These are phyloP conservation scores for Cytospora piceae DNA, from an alignment of 2,329 filamentous ascomycete genomes.

Conservation along the genomic window DNA sequence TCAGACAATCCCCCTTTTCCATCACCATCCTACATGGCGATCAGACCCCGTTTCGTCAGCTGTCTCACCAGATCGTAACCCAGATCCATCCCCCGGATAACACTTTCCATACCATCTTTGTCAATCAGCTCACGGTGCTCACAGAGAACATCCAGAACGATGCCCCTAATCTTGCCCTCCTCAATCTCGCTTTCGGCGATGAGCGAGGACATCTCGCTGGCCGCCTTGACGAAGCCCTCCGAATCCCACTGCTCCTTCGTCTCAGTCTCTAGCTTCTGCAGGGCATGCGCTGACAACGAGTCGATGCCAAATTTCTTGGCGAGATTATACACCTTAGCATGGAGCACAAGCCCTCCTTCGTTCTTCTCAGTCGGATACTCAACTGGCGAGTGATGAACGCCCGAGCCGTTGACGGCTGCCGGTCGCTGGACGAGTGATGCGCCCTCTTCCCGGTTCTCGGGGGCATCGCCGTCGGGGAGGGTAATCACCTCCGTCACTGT, in stretches of 20 bases:
- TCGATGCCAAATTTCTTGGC: conserved; percentile 27
- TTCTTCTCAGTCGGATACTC: not conserved
- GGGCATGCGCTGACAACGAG: conserved; percentile 28
- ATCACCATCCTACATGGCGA: conserved; percentile 1
- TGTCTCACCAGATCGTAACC: conserved; percentile 6
- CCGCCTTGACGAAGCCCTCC: conserved; percentile 30
- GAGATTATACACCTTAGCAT: conserved; percentile 31
- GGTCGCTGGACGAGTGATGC: not conserved
- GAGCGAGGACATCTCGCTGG: conserved; percentile 26
- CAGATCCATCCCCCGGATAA: conserved; percentile 14
- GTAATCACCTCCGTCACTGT: not conserved
- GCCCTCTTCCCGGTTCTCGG: conserved; percentile 8
- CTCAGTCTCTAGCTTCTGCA: conserved; percentile 28
- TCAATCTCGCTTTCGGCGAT: conserved; percentile 1
- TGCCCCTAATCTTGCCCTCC: conserved; percentile 27
- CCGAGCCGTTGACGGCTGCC: not conserved
- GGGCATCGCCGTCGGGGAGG: not conserved
- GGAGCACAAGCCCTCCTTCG: conserved; percentile 23
- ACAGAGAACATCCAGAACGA: conserved; percentile 25
- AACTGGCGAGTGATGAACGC: not conserved
- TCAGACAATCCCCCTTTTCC: not conserved
- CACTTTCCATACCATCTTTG: not conserved
- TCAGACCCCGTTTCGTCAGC: not conserved
- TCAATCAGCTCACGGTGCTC: conserved; percentile 5
- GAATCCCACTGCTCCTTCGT: conserved; percentile 22